These are phyloP conservation scores for Strobilomyces echinocephalus DNA, from an alignment of 768 basidiomycete genomes.

Conservation along the genomic window DNA sequence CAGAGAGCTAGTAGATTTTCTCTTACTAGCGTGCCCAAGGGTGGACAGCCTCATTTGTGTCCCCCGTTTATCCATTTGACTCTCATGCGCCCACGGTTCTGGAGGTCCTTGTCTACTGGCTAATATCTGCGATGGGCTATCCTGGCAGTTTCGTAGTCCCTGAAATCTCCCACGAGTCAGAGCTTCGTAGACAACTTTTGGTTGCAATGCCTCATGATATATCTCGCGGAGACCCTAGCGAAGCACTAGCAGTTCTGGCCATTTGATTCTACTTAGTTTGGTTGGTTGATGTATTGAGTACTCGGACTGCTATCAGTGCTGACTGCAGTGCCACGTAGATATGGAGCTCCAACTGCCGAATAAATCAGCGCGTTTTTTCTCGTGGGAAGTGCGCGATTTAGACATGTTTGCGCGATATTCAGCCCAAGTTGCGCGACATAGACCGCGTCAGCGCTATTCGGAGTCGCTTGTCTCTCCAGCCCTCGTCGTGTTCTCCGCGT, in stretches of 20 bases:
- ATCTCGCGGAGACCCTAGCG: slow-evolving; percentile 16
- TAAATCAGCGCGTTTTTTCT: too few relatives aligned
- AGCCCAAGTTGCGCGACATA: too few relatives aligned
- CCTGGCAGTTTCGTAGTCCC: slow-evolving; percentile 29
- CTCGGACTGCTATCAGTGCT: background rate
- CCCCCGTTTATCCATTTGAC: slow-evolving; percentile 40
- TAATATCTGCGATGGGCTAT: slow-evolving; percentile 47
- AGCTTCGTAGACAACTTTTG: slow-evolving; percentile 20
- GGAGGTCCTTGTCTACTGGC: slow-evolving; percentile 52
- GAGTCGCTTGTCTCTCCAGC: too few relatives aligned
- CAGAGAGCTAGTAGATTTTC: background rate
- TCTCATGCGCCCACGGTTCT: slow-evolving; percentile 42
- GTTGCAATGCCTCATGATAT: slow-evolving; percentile 26
- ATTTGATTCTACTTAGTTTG: slow-evolving; percentile 11
- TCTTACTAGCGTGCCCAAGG: slow-evolving; percentile 32
- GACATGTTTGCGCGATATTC: too few relatives aligned
- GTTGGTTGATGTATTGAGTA: background rate
- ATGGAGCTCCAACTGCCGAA: too few relatives aligned
- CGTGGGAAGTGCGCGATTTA: too few relatives aligned
- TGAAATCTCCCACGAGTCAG: slow-evolving; percentile 19
- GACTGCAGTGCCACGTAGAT: too few relatives aligned
- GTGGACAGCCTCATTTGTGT: slow-evolving; percentile 50
- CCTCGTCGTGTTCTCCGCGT: too few relatives aligned
- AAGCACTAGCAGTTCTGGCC: slow-evolving; percentile 16
- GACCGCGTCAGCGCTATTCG: too few relatives aligned